phyloP scores from a whole-genome alignment of 2,329 filamentous ascomycete species.

The Trichoderma guizhouense region DNA sequence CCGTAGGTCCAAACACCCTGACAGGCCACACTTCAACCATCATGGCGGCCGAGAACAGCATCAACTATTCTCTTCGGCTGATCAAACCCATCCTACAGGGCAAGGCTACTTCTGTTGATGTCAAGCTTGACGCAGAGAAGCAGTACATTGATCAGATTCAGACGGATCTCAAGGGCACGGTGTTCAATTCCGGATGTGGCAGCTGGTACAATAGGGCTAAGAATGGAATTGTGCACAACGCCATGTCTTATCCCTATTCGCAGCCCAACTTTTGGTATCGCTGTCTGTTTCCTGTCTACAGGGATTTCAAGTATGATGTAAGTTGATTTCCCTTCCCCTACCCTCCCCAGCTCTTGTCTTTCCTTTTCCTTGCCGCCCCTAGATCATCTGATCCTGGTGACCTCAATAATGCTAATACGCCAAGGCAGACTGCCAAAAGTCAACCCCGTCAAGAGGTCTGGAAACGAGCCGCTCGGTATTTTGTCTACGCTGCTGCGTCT shows the following conservation, averaged over 20 bases:
- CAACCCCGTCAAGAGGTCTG: not conserved
- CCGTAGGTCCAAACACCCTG: conserved; percentile 53
- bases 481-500: conserved; percentile 4
- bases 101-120: conserved; percentile 29
- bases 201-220: conserved; percentile 36
- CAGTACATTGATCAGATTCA: conserved; percentile 34
- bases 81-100: conserved; percentile 46
- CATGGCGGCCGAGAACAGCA: conserved; percentile 57
- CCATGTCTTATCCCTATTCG: conserved; percentile 35
- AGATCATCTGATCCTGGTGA: not conserved
- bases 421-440: not conserved
- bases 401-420: not conserved
- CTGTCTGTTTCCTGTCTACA: conserved; percentile 35
- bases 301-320: conserved; percentile 34
- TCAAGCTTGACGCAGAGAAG: conserved; percentile 35
- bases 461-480: not conserved
- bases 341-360: not conserved
- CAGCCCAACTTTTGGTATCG: conserved; percentile 37
- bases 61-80: conserved; percentile 58
- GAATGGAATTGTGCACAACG: conserved; percentile 32
- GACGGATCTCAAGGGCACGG: conserved; percentile 30
- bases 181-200: conserved; percentile 35
- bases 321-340: conserved; percentile 18
- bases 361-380: not conserved
- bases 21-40: conserved; percentile 62